Percentiles rank a stretch among this genome's conserved stretches.
Conservation (phyloP, 345 rosid species). For the Camelina laxa region DNA sequence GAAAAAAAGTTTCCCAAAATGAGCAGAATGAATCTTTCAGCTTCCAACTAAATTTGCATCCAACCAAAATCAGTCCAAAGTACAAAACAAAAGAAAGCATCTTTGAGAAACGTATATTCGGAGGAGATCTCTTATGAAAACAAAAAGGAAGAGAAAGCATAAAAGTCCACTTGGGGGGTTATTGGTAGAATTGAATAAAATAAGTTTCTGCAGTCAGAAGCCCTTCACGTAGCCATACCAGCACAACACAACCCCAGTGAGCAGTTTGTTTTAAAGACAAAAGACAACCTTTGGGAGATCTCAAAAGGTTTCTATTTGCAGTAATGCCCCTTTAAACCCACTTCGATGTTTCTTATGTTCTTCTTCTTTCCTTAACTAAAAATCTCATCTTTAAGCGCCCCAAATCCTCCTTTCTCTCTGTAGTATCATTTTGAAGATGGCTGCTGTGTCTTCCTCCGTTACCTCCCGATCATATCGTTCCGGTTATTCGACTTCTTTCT, state of each 20-base stretch:
- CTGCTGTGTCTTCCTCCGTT: slow-evolving; percentile 61
- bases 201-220: slow-evolving; percentile 10
- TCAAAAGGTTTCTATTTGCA: slow-evolving; percentile 59
- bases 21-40: not conserved
- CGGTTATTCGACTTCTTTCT: slow-evolving; percentile 38
- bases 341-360: slow-evolving; percentile 69
- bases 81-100: slow-evolving; percentile 1
- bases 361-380: slow-evolving; percentile 16
- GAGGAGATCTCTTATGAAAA: not conserved
- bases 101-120: slow-evolving; percentile 31
- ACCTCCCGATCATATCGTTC: slow-evolving; percentile 47
- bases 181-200: slow-evolving; percentile 40
- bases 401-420: not conserved
- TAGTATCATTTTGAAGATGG: slow-evolving; percentile 47
- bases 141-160: not conserved
- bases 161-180: slow-evolving; percentile 29
- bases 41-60: not conserved
- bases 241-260: slow-evolving; percentile 21
- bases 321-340: slow-evolving; percentile 29
- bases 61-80: too few relatives aligned
- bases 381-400: not conserved
- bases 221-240: slow-evolving; percentile 31
- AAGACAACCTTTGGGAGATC: slow-evolving; percentile 77
- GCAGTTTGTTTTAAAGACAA: not conserved
- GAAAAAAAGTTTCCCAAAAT: not conserved